Percentiles rank a stretch among this genome's conserved stretches.
phyloP scores from a whole-genome alignment of 1,284 basidiomycete genomes.

The Pseudozyma sp. region DNA sequence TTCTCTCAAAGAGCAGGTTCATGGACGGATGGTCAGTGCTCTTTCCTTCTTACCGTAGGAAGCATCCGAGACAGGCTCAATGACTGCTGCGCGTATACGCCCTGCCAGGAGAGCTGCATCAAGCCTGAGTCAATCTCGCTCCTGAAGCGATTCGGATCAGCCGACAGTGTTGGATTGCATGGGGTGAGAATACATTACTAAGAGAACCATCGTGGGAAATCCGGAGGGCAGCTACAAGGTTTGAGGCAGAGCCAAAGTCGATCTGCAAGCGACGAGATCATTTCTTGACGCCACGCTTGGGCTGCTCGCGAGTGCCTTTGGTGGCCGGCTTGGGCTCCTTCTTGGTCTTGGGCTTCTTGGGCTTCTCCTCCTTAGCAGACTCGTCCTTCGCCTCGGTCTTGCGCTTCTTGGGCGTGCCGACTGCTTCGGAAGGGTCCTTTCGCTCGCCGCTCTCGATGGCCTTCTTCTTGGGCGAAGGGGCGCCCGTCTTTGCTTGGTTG shows the following conservation, averaged over 20 bases:
- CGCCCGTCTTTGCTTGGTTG: slow-evolving; percentile 70
- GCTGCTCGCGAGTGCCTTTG: slow-evolving; percentile 37
- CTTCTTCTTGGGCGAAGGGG: slow-evolving; percentile 69
- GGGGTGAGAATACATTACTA: no score
- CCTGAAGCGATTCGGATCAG: no score
- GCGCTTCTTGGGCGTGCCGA: slow-evolving; percentile 32
- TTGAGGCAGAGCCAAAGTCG: background rate
- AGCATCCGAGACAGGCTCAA: no score
- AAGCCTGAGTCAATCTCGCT: no score
- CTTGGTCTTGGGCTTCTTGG: slow-evolving; percentile 23
- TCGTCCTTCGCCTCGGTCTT: slow-evolving; percentile 12
- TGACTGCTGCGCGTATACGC: no score
- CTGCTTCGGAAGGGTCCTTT: slow-evolving; percentile 35
- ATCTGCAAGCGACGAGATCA: background rate
- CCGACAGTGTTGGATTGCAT: no score
- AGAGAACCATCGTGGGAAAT: no score
- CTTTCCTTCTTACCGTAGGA: no score
- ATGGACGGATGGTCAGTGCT: no score
- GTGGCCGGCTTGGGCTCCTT: slow-evolving; percentile 30
- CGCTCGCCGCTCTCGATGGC: slow-evolving; percentile 45
- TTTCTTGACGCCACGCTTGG: slow-evolving; percentile 47
- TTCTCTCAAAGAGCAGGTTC: no score
- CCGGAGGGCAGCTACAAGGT: background rate
- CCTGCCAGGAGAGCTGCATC: no score
- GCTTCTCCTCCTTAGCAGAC: slow-evolving; percentile 5